Base-by-base conservation (phyloP, 192 early-diverging fungal genomes). In the Coemansia sp. region DNA sequence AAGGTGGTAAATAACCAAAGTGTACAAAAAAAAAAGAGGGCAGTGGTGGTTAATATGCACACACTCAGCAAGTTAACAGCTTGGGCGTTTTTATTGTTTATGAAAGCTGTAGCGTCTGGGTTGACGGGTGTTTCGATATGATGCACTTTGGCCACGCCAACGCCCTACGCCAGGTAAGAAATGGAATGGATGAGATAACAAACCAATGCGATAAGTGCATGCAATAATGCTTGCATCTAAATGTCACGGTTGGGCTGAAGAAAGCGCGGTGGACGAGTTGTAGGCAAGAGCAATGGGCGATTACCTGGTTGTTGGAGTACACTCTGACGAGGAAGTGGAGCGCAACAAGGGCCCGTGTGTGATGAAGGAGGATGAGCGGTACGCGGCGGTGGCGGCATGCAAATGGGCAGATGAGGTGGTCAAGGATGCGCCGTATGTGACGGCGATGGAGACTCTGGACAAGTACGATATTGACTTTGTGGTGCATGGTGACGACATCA, bases 101-200 rank as follows among this genome's bases (percentile, higher is more conserved):
- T 31, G 21, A 31, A 18, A 22, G 38, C 12, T 57, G 54, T 80
- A 80, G 78, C 10, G 65, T 93, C 62, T 93, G 92, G 91, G 90
- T 92, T 52, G 95, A 97, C 65, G 95, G 95, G 38, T 97, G 95
- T 80, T 97, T 95, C 71, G 95, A 97, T 82, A 87, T 95, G 85
- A 93, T 95, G 90, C 95, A 97, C 82, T 94, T 90, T 86, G 92
- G 92, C 9, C 96, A 98, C 70, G 93, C 95, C 27, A 98, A 98
- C 74, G 96, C 96, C 49, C 81, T 98, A 64, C 87, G 96, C 59
- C 95, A 97, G 85, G 90, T 90, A 88, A 57, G 50, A 44, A 44
- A 44, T 16, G 12, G 12, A 44, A 44, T 44, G 38, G 16, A 44
- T 38, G 10, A 38, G 10, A 38, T 44, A 44, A 44, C 38, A 44